These are phyloP conservation scores for Diaporthe capsici DNA, from an alignment of 2,329 filamentous ascomycete species.

Conservation along the genomic window DNA sequence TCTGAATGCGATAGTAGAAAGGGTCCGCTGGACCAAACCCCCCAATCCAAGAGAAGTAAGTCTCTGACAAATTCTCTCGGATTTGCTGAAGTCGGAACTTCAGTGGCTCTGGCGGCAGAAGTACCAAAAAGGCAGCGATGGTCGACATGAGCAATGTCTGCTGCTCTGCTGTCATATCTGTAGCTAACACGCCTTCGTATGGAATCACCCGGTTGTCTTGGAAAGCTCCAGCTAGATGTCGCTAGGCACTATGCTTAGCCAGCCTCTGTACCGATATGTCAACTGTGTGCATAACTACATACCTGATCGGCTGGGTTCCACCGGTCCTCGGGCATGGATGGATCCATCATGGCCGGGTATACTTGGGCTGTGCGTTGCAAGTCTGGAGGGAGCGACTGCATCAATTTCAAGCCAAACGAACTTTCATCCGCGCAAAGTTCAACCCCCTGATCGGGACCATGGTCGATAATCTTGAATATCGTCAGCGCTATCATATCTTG, in stretches of 20 bases:
- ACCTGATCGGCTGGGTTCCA: constrained; percentile 86
- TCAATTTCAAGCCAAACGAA: constrained; percentile 73
- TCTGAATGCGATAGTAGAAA: constrained; percentile 85
- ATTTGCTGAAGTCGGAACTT: constrained; percentile 68
- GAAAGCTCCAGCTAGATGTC: constrained; percentile 83
- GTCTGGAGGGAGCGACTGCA: constrained; percentile 70
- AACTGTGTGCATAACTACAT: not conserved
- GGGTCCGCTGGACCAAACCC: constrained; percentile 75
- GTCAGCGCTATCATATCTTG: not conserved
- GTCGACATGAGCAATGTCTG: constrained; percentile 69
- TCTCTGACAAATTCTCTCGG: constrained; percentile 71
- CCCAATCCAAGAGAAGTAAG: constrained; percentile 86
- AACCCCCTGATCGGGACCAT: constrained; percentile 73
- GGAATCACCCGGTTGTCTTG: constrained; percentile 84
- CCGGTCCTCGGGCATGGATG: constrained; percentile 74
- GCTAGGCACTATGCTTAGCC: constrained; percentile 42
- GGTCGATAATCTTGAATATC: constrained; percentile 67
- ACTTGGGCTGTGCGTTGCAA: constrained; percentile 66
- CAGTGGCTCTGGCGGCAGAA: constrained; percentile 72
- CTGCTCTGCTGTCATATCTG: constrained; percentile 62
- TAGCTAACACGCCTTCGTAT: constrained; percentile 76
- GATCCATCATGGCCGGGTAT: constrained; percentile 73
- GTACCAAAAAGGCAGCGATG: constrained; percentile 75
- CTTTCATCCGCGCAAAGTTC: constrained; percentile 77
- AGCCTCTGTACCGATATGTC: fast-evolving